Percentiles rank a stretch among this genome's conserved stretches.
Conservation (phyloP, 2,329 filamentous ascomycete species). For the Exophiala dermatitidis region DNA sequence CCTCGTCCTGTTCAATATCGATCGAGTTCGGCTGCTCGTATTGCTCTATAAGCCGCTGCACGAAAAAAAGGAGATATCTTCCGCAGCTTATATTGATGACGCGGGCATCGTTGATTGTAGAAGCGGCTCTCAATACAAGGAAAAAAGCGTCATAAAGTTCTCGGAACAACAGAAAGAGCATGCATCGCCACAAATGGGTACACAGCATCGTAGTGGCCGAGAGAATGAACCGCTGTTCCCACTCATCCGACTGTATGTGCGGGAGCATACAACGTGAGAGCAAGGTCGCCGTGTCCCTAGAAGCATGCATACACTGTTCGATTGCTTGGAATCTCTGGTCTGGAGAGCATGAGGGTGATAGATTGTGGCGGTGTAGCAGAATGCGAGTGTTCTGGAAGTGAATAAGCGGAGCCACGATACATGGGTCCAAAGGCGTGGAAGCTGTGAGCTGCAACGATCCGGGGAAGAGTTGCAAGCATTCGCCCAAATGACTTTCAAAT, state of each 20-base stretch:
- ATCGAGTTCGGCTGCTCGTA: conserved; percentile 38
- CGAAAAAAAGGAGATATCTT: conserved; percentile 73
- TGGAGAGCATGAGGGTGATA: conserved; percentile 62
- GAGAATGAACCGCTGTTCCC: conserved; percentile 51
- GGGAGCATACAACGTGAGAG: conserved; percentile 58
- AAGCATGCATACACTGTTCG: conserved; percentile 65
- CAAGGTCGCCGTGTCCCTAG: conserved; percentile 70
- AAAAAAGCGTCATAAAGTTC: conserved; percentile 66
- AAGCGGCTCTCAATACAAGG: conserved; percentile 63
- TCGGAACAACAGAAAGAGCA: conserved; percentile 69
- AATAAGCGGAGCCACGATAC: conserved; percentile 65
- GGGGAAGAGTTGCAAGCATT: conserved; percentile 69
- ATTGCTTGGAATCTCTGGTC: conserved; percentile 64
- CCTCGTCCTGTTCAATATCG: conserved; percentile 63
- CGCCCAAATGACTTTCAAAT: conserved; percentile 73
- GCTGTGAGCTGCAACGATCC: conserved; percentile 63
- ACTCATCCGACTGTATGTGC: conserved; percentile 28
- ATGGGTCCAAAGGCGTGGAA: conserved; percentile 61
- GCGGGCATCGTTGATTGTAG: conserved; percentile 62
- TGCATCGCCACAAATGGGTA: conserved; percentile 79
- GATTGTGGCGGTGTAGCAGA: conserved; percentile 79
- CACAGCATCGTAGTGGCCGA: conserved; percentile 69
- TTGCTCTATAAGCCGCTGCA: conserved; percentile 57
- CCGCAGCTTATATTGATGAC: conserved; percentile 72
- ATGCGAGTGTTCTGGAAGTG: conserved; percentile 79